Evolutionary conservation across 805 yeast species (phyloP).

Genomic region (Saccharomycopsis capsularis): DNA sequence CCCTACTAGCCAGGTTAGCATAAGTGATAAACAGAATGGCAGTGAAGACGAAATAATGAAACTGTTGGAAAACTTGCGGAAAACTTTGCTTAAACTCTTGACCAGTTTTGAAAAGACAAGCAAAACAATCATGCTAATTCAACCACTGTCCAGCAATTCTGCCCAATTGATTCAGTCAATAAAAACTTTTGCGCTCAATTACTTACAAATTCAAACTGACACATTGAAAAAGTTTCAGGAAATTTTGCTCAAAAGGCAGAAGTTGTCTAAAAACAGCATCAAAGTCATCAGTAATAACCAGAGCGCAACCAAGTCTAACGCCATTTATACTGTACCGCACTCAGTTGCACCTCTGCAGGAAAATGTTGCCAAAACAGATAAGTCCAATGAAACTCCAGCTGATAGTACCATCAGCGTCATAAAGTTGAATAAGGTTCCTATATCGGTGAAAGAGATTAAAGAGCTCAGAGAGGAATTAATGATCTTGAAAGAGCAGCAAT

Average conservation of each 20-base stretch:
- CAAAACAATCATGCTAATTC: slow-evolving; percentile 7
- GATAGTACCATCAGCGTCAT: slow-evolving; percentile 2
- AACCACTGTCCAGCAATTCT: slow-evolving; percentile 7
- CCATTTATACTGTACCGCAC: neutral
- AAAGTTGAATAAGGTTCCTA: neutral
- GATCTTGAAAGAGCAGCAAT: slow-evolving; percentile 82
- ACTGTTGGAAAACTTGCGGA: slow-evolving; percentile 15
- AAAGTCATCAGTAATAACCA: neutral
- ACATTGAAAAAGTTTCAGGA: slow-evolving; percentile 31
- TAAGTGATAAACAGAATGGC: no score
- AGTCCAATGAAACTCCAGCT: neutral
- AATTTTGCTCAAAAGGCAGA: slow-evolving; percentile 25
- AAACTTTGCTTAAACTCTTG: neutral
- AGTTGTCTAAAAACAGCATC: slow-evolving; percentile 28
- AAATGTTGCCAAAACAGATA: neutral
- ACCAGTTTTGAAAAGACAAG: slow-evolving; percentile 16
- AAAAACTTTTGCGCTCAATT: slow-evolving; percentile 10
- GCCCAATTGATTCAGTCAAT: slow-evolving; percentile 11
- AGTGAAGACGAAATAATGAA: slow-evolving; percentile 1
- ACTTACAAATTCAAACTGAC: slow-evolving; percentile 3
- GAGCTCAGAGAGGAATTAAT: slow-evolving; percentile 64
- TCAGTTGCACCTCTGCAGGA: neutral
- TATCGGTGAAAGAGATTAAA: slow-evolving; percentile 46
- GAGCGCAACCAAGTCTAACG: neutral
- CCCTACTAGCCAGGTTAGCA: no score